These are phyloP conservation scores for Sideroxylon spinosum DNA, from an alignment of 179 eudicot genomes.

Conservation along the genomic window DNA sequence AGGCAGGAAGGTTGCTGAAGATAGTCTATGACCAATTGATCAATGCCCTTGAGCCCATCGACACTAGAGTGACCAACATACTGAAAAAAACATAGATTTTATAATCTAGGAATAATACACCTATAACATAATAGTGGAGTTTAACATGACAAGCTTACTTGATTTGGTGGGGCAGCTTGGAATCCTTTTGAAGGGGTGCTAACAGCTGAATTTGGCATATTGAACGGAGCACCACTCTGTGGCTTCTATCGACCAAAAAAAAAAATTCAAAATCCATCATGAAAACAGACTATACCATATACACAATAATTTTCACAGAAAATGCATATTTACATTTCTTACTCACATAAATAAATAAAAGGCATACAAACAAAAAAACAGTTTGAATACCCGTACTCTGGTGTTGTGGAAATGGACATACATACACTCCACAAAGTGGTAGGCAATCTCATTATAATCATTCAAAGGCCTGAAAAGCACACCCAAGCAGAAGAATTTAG, in stretches of 20 bases:
- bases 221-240: conserved; percentile 37
- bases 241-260: conserved; percentile 3
- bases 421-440: conserved; percentile 76
- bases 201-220: conserved; percentile 29
- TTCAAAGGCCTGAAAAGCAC: conserved; percentile 62
- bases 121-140: conserved; percentile 5
- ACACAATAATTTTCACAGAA: neutral
- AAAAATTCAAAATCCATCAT: neutral
- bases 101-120: neutral
- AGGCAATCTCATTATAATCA: conserved; percentile 69
- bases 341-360: neutral
- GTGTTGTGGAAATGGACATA: conserved; percentile 60
- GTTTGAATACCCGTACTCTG: conserved; percentile 43
- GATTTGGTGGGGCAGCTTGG: conserved; percentile 56
- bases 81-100: conserved; percentile 23
- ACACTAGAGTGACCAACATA: conserved; percentile 34
- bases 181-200: conserved; percentile 46
- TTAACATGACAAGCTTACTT: conserved; percentile 33
- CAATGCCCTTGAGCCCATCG: conserved; percentile 51
- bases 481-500: conserved; percentile 8
- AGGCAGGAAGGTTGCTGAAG: conserved; percentile 54
- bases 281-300: neutral
- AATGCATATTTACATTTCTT: neutral
- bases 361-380: neutral
- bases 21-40: conserved; percentile 48